Evolutionary conservation across 2,329 filamentous ascomycete species (phyloP).

Genomic region (Zasmidium angulare): DNA sequence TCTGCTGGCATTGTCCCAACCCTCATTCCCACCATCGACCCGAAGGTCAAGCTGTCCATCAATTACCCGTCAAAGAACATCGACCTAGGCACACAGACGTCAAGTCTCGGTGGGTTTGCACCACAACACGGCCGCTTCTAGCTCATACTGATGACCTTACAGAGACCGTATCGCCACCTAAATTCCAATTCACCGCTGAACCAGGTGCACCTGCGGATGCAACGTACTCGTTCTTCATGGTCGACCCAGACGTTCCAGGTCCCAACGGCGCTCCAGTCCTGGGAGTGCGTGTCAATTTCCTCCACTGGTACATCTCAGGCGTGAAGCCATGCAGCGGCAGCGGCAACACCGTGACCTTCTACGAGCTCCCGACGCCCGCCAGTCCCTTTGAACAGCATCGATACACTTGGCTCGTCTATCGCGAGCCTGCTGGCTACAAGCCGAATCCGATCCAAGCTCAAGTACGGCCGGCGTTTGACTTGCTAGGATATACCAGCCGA

Average conservation of each 20-base stretch:
- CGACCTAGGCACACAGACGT: constrained; percentile 12
- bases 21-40: constrained; percentile 13
- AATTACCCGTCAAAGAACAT: constrained; percentile 5
- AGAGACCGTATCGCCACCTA: constrained; percentile 10
- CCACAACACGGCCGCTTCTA: not conserved
- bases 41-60: constrained; percentile 3
- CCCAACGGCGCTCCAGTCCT: constrained; percentile 12
- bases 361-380: constrained; percentile 9
- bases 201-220: not conserved
- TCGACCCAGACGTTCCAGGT: constrained; percentile 16
- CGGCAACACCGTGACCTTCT: constrained; percentile 7
- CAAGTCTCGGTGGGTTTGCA: constrained; percentile 5
- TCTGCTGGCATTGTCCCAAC: constrained; percentile 12
- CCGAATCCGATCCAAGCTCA: constrained; percentile 8
- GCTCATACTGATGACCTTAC: not conserved
- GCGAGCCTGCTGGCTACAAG: constrained; percentile 12
- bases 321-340: constrained; percentile 1
- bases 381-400: constrained; percentile 11
- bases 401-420: constrained; percentile 12
- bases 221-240: constrained; percentile 16
- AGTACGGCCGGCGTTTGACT: constrained; percentile 9
- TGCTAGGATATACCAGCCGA: constrained; percentile 8
- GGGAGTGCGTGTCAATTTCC: constrained; percentile 11
- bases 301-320: constrained; percentile 16
- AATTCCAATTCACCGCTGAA: constrained; percentile 9